Percentiles rank a stretch among this genome's conserved stretches.
These are phyloP conservation scores for Backusella sp. DNA, from an alignment of 192 early-diverging fungal genomes.

Conservation along the genomic window DNA sequence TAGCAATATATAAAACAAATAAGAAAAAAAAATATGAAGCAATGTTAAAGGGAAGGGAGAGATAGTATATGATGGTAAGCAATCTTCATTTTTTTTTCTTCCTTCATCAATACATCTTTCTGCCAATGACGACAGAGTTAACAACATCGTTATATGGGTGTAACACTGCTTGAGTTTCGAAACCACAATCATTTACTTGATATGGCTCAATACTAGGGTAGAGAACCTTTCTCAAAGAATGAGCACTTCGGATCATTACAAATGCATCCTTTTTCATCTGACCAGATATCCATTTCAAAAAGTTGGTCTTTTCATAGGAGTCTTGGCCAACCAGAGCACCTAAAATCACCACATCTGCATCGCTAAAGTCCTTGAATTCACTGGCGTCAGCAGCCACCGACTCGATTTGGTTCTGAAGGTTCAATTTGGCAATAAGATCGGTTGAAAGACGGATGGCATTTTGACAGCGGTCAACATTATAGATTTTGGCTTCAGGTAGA, in stretches of 20 bases:
- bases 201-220: slow-evolving; percentile 23
- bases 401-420: background rate
- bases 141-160: slow-evolving; percentile 34
- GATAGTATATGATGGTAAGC: no score
- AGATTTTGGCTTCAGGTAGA: background rate
- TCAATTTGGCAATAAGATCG: background rate
- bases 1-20: background rate
- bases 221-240: slow-evolving; percentile 26
- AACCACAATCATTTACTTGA: slow-evolving; percentile 11
- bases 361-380: background rate
- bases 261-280: slow-evolving; percentile 23
- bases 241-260: slow-evolving; percentile 29
- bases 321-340: slow-evolving; percentile 25
- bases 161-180: slow-evolving; percentile 11
- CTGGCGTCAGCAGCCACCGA: background rate
- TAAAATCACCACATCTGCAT: slow-evolving; percentile 25
- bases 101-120: background rate
- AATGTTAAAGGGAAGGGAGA: background rate
- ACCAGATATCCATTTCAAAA: slow-evolving; percentile 10
- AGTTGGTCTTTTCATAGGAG: slow-evolving; percentile 4
- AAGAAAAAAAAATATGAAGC: background rate
- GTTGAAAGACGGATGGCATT: slow-evolving; percentile 9
- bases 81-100: no score
- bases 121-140: slow-evolving; percentile 30
- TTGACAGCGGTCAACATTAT: slow-evolving; percentile 21